These are phyloP conservation scores for Thymus quinquecostatus DNA, from an alignment of 257 asterid species.

Conservation along the genomic window DNA sequence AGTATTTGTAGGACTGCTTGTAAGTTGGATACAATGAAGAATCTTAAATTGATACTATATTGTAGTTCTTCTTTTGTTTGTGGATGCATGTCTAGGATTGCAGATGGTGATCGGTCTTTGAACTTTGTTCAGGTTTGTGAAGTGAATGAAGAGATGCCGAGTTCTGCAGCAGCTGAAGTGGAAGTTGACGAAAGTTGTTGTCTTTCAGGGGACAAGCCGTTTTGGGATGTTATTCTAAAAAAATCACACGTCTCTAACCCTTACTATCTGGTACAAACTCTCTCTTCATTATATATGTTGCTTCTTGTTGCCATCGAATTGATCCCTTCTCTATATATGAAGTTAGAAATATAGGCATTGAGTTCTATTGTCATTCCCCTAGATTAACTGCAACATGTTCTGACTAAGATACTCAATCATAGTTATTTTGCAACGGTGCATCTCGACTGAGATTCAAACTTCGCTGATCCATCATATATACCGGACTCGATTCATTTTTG, in stretches of 20 bases:
- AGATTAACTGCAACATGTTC: no score
- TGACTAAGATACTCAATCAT: neutral
- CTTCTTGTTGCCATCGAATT: neutral
- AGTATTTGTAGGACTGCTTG: neutral
- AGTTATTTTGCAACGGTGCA: neutral
- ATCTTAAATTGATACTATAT: neutral
- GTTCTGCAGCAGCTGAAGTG: slow-evolving; percentile 11
- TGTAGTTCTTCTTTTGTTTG: no score
- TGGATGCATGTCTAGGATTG: no score
- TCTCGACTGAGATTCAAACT: neutral
- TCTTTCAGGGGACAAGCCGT: slow-evolving; percentile 34
- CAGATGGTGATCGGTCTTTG: neutral
- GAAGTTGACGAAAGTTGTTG: slow-evolving; percentile 32
- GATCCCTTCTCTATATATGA: neutral
- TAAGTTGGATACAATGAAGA: neutral
- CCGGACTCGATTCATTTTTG: neutral
- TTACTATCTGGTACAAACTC: slow-evolving; percentile 34
- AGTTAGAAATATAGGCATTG: neutral
- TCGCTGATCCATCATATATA: neutral
- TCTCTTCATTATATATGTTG: neutral
- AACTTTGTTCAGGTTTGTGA: slow-evolving; percentile 13
- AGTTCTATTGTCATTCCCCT: no score
- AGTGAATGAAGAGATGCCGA: neutral
- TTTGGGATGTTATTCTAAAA: slow-evolving; percentile 29
- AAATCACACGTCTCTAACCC: slow-evolving; percentile 17